A percentile compares a stretch with the other conserved stretches of the same genome.
phyloP scores from a whole-genome alignment of 2,329 filamentous ascomycete genomes.

The Neoascochyta sp. region DNA sequence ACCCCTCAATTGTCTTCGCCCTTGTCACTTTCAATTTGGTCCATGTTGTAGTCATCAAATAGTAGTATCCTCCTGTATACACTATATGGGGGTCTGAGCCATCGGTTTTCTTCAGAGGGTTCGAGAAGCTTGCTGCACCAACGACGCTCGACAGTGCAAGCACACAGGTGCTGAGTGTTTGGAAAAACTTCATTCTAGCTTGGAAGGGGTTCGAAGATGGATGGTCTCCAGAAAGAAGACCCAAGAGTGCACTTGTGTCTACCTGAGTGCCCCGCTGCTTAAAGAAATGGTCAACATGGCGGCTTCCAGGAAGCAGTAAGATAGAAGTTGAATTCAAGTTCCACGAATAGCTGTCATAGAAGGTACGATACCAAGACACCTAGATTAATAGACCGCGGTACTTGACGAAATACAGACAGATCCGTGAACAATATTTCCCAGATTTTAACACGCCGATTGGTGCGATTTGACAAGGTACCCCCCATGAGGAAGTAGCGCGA shows the following conservation, averaged over 20 bases:
- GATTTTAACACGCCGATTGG: conserved; percentile 8
- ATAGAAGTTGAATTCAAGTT: too few species aligned
- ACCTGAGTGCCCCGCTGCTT: too few species aligned
- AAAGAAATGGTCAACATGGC: too few species aligned
- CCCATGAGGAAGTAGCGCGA: too few species aligned
- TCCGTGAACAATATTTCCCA: too few species aligned
- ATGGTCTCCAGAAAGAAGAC: too few species aligned
- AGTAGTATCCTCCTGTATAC: conserved; percentile 54
- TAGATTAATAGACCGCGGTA: conserved; percentile 5
- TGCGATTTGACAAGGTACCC: conserved; percentile 3
- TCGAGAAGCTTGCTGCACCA: conserved; percentile 46
- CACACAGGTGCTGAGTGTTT: conserved; percentile 9
- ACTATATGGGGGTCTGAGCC: conserved; percentile 55
- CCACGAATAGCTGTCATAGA: conserved; percentile 3
- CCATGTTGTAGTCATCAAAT: conserved; percentile 57
- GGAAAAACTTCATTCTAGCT: conserved; percentile 20
- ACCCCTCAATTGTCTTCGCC: conserved; percentile 52
- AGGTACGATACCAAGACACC: conserved; percentile 5
- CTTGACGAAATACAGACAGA: too few species aligned
- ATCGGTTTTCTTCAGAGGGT: conserved; percentile 50
- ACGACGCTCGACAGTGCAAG: conserved; percentile 19
- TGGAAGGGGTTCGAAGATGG: too few species aligned
- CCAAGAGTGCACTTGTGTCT: too few species aligned
- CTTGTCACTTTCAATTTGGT: conserved; percentile 54
- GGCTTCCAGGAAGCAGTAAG: too few species aligned